Percentiles rank a stretch among this genome's conserved stretches.
These are phyloP conservation scores for Auriscalpium orientale DNA, from an alignment of 768 basidiomycete species.

Conservation along the genomic window DNA sequence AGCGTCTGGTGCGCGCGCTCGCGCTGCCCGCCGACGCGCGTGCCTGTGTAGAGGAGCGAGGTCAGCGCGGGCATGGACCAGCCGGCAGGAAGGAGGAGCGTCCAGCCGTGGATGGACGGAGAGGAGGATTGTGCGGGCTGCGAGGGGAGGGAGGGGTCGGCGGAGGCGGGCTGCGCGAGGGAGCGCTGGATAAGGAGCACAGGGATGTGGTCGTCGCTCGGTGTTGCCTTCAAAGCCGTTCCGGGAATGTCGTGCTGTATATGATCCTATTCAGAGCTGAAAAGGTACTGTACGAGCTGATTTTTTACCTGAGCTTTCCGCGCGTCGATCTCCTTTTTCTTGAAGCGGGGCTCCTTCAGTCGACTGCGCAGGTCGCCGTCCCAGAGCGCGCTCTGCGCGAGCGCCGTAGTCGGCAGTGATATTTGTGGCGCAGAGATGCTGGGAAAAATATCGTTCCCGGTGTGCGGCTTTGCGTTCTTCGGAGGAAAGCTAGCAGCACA, in stretches of 20 bases:
- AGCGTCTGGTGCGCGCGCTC: slow-evolving; percentile 77
- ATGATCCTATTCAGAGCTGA: not conserved
- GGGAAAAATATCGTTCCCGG: slow-evolving; percentile 20
- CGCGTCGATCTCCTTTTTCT: slow-evolving; percentile 82
- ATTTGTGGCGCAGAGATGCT: slow-evolving; percentile 23
- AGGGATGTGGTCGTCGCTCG: slow-evolving; percentile 79
- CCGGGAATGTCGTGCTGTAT: slow-evolving; percentile 72
- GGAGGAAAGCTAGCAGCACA: slow-evolving; percentile 65
- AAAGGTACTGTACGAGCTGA: not conserved
- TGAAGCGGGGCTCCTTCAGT: slow-evolving; percentile 57
- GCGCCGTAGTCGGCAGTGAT: slow-evolving; percentile 45
- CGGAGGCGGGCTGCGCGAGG: slow-evolving; percentile 33
- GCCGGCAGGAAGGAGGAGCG: slow-evolving; percentile 74
- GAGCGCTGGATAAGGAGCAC: slow-evolving; percentile 78
- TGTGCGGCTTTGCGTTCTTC: slow-evolving; percentile 50
- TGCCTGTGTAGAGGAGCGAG: slow-evolving; percentile 77
- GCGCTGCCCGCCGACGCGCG: slow-evolving; percentile 77
- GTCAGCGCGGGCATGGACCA: slow-evolving; percentile 89
- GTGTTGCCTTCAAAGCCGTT: slow-evolving; percentile 51
- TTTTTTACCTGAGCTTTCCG: slow-evolving; percentile 59
- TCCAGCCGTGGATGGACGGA: slow-evolving; percentile 70
- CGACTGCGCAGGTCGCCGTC: slow-evolving; percentile 43
- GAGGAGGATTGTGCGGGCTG: slow-evolving; percentile 6
- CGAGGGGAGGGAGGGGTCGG: slow-evolving; percentile 12
- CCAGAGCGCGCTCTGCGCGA: slow-evolving; percentile 74